Evolutionary conservation across 768 basidiomycete species (phyloP), one percentile per base, ranked within the genome.

Genomic region (Coprinellus aureogranulatus): DNA sequence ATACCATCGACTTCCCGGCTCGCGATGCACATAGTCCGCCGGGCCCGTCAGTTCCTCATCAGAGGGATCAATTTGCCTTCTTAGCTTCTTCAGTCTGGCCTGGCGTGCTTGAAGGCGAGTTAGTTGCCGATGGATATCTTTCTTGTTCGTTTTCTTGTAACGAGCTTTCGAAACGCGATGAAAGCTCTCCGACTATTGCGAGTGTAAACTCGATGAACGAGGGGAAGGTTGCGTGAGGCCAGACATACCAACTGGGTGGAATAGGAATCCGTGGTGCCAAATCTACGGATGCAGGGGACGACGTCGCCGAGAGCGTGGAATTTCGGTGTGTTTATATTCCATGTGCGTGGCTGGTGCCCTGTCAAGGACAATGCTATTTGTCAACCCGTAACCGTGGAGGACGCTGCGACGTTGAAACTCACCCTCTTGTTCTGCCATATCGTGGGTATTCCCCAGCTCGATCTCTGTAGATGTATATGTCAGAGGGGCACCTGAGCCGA

Each of bases 171-270:
- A 22, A 39, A 37, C 34, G 5, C 31, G 50, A 52, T 52, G 50
- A 25, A 34, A 52, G 2, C 16, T 18, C 31, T 52, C 50, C n/a
- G 50, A 37, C 50, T 34, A n/a, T n/a, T n/a, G n/a, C n/a, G n/a
- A n/a, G n/a, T n/a, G n/a, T n/a, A n/a, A n/a, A n/a, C n/a, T n/a
- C n/a, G n/a, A n/a, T n/a, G 8, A 6, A 48, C 9, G n/a, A n/a
- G n/a, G n/a, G n/a, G n/a, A n/a, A n/a, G n/a, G n/a, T n/a, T n/a
- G n/a, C n/a, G n/a, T n/a, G 22, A 6, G 20, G 31, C 2, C 3
- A 12, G 8, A n/a, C 68, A 23, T 55, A 80, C 77, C 41, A 73
- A 48, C 64, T 46, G 23, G 61, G 64, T 68, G 67, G 46, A 60
- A 44, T 5, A 44, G 14, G 48, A 51, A 28, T 57, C 48, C 4